Percentiles rank a stretch among this genome's conserved stretches.
Evolutionary conservation across 1,139 yeast genomes (phyloP).

Genomic region (Kurtzmaniella quercitrusa): DNA sequence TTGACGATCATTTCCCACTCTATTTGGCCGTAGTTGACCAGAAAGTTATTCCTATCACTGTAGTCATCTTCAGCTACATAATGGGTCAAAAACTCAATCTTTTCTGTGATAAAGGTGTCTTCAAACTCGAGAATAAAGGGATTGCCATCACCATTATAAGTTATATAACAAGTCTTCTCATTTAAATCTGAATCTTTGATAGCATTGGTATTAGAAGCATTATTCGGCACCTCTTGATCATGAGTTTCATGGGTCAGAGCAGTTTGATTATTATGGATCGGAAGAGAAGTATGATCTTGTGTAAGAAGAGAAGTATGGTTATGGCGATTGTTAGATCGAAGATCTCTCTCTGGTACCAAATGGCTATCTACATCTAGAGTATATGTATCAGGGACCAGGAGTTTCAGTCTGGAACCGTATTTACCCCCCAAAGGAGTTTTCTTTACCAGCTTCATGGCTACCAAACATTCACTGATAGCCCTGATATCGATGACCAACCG

Average conservation of each 20-base stretch:
- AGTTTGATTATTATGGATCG: no score
- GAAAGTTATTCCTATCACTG: constrained; percentile 11
- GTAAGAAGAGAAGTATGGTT: no score
- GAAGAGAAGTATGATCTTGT: no score
- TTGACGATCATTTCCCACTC: constrained; percentile 63
- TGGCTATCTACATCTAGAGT: not conserved
- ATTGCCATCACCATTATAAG: constrained; percentile 51
- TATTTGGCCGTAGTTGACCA: constrained; percentile 46
- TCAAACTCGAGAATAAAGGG: constrained; percentile 72
- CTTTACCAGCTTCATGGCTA: constrained; percentile 19
- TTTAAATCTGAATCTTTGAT: not conserved
- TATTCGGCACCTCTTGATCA: not conserved
- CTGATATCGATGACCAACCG: constrained; percentile 37
- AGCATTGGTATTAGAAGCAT: not conserved
- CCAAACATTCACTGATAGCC: constrained; percentile 32
- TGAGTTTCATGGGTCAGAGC: not conserved
- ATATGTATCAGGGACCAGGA: no score
- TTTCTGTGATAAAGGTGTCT: constrained; percentile 64
- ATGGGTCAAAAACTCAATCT: constrained; percentile 64
- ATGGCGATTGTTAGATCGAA: no score
- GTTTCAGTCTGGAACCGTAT: not conserved
- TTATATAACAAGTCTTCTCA: constrained; percentile 30
- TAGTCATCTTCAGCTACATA: constrained; percentile 34
- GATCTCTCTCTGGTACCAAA: no score
- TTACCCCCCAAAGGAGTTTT: constrained; percentile 9